phyloP scores from a whole-genome alignment of 1,284 basidiomycete species.

The Rhodotorula sp. region DNA sequence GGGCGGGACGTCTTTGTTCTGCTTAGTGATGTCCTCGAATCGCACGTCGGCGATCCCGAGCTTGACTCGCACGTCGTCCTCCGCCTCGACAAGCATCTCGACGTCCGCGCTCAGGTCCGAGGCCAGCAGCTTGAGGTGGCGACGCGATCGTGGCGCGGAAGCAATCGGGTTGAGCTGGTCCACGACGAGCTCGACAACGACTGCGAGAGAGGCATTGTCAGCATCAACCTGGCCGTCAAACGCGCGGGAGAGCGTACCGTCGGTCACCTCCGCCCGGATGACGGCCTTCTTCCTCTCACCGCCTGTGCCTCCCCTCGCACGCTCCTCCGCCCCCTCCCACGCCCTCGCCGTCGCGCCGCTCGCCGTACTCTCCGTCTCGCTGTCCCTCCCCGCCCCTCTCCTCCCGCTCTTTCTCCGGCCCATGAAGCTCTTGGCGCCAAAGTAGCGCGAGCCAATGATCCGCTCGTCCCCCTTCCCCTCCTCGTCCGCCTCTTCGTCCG shows the following conservation, averaged over 20 bases:
- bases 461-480: conserved; percentile 37
- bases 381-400: conserved; percentile 45
- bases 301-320: not conserved
- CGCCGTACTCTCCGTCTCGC: conserved; percentile 41
- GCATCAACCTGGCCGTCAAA: not conserved
- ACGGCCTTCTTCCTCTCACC: not conserved
- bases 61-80: conserved; percentile 47
- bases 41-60: conserved; percentile 87
- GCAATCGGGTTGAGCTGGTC: conserved; percentile 46
- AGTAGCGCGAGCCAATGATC: conserved; percentile 65
- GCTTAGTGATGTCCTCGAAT: conserved; percentile 55
- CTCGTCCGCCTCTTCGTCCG: conserved; percentile 46
- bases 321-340: not conserved
- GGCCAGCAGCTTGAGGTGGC: conserved; percentile 12
- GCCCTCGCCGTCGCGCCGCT: conserved; percentile 42
- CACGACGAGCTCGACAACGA: conserved; percentile 54
- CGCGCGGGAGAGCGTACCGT: conserved; percentile 56
- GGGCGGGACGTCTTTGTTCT: conserved; percentile 74
- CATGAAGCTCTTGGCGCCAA: conserved; percentile 61
- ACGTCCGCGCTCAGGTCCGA: conserved; percentile 70
- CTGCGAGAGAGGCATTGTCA: not conserved
- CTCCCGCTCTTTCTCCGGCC: conserved; percentile 48
- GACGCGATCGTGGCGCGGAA: not conserved
- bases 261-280: conserved; percentile 47
- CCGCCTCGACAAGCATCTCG: conserved; percentile 56